Percentiles rank a stretch among this genome's conserved stretches.
Evolutionary conservation across 768 basidiomycete genomes (phyloP).

Genomic region (Candolleomyces efflorescens): DNA sequence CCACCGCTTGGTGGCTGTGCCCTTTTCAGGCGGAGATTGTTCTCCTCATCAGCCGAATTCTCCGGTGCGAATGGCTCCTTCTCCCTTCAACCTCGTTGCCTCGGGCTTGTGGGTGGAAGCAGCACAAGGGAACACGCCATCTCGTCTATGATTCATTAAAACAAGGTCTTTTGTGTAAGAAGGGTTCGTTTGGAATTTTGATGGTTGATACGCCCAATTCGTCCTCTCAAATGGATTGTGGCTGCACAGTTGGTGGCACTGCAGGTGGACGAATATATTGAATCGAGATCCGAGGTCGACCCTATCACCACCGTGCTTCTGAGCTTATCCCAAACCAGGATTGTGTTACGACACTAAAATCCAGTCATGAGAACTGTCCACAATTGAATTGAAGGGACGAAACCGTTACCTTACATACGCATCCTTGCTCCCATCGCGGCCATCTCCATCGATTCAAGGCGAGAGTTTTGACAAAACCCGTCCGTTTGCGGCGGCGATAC

Average conservation of each 20-base stretch:
- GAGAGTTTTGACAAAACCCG: background rate
- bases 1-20: background rate
- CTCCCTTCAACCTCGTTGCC: background rate
- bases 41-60: background rate
- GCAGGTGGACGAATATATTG: background rate
- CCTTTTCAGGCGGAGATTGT: background rate
- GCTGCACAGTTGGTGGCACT: background rate
- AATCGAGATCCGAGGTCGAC: slow-evolving; percentile 7
- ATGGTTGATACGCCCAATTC: background rate
- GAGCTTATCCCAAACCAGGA: background rate
- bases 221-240: background rate
- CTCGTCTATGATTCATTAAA: background rate
- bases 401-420: background rate
- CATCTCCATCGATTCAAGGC: background rate
- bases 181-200: background rate
- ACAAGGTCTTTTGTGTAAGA: background rate
- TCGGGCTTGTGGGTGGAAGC: too few relatives aligned
- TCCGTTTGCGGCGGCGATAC: background rate
- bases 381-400: background rate
- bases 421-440: slow-evolving; percentile 1
- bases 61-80: background rate
- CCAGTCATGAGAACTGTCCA: slow-evolving; percentile 1
- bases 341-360: background rate
- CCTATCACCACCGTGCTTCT: slow-evolving; percentile 1
- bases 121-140: background rate